Conservation (phyloP, 495 filamentous ascomycete genomes). For the Penicillium coffeae region DNA sequence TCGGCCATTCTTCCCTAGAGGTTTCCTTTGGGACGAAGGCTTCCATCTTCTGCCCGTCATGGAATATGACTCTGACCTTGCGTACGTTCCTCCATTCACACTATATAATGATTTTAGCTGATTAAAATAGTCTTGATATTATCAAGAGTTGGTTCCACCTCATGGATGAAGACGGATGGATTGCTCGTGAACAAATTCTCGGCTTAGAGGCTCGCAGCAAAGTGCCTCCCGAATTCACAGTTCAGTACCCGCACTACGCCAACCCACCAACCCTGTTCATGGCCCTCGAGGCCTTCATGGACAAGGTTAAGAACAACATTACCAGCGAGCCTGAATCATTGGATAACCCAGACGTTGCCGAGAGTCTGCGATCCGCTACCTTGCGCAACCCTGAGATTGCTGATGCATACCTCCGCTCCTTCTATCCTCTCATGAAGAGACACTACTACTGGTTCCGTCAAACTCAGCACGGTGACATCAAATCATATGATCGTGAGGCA, state of each 20-base stretch:
- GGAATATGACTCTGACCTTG: conserved; percentile 90
- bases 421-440: conserved; percentile 89
- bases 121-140: conserved; percentile 62
- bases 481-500: conserved; percentile 81
- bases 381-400: conserved; percentile 65
- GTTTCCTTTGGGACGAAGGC: conserved; percentile 97
- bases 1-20: conserved; percentile 90
- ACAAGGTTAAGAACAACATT: conserved; percentile 57
- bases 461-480: conserved; percentile 88
- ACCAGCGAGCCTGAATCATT: conserved; percentile 20
- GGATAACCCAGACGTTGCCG: conserved; percentile 19
- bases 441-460: conserved; percentile 93
- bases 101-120: not conserved
- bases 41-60: conserved; percentile 91
- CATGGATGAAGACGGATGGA: conserved; percentile 98
- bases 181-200: conserved; percentile 93
- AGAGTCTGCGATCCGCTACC: conserved; percentile 52
- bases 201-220: conserved; percentile 93
- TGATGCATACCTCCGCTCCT: conserved; percentile 65
- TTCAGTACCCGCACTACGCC: conserved; percentile 96
- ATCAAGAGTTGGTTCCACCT: conserved; percentile 93
- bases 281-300: conserved; percentile 75
- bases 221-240: conserved; percentile 90
- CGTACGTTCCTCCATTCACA: conserved; percentile 36
- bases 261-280: conserved; percentile 98